These are phyloP conservation scores for Phlegmacium glaucopus DNA, from an alignment of 768 basidiomycete genomes.

Conservation along the genomic window DNA sequence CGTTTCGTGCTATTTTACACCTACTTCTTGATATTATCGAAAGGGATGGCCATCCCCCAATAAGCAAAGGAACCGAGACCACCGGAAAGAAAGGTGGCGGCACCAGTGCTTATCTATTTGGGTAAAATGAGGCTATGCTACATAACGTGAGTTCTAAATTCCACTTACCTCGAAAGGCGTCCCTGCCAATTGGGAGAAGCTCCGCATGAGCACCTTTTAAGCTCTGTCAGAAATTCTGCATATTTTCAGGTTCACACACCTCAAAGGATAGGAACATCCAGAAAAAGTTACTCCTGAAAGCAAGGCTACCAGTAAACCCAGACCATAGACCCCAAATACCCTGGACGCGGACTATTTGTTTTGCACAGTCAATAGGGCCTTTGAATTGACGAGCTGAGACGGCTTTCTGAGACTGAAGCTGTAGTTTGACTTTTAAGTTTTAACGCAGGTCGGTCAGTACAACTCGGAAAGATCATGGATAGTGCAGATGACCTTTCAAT, in stretches of 20 bases:
- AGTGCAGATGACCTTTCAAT: slow-evolving; percentile 53
- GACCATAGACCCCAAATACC: slow-evolving; percentile 70
- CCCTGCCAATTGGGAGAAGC: slow-evolving; percentile 50
- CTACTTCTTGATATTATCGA: slow-evolving; percentile 84
- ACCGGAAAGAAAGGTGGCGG: slow-evolving; percentile 64
- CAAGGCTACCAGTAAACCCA: slow-evolving; percentile 70
- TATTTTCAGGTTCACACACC: slow-evolving; percentile 27
- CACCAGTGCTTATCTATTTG: slow-evolving; percentile 53
- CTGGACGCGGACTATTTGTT: slow-evolving; percentile 58
- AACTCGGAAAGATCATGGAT: slow-evolving; percentile 3
- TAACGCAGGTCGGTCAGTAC: slow-evolving; percentile 14
- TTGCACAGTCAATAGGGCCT: slow-evolving; percentile 63
- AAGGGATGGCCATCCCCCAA: slow-evolving; percentile 68
- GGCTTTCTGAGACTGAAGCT: slow-evolving; percentile 57
- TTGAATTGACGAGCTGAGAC: slow-evolving; percentile 54
- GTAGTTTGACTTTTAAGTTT: slow-evolving; percentile 69
- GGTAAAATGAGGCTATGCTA: slow-evolving; percentile 2
- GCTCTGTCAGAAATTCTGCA: slow-evolving; percentile 5
- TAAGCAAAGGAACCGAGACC: slow-evolving; percentile 60
- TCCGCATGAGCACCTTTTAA: slow-evolving; percentile 55
- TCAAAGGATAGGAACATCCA: slow-evolving; percentile 78
- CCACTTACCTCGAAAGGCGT: slow-evolving; percentile 57
- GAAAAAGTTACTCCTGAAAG: slow-evolving; percentile 72
- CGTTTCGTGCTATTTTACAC: slow-evolving; percentile 16
- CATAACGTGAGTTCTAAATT: slow-evolving; percentile 1